A percentile compares a stretch with the other conserved stretches of the same genome.
Evolutionary conservation across 2,329 filamentous ascomycete genomes (phyloP).

Genomic region (Aureobasidium namibiae): DNA sequence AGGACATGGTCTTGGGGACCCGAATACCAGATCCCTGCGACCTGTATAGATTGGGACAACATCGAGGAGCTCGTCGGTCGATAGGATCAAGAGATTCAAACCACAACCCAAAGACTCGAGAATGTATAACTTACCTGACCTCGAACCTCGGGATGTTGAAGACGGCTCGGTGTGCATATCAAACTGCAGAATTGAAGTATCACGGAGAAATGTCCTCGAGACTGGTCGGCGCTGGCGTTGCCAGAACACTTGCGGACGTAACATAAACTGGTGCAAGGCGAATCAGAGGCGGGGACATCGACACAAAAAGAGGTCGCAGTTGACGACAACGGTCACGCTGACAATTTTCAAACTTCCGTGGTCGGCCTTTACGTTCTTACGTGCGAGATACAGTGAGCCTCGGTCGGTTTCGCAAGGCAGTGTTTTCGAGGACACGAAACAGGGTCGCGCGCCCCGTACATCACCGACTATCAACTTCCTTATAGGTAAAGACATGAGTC

Average conservation of each 20-base stretch:
- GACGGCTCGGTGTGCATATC: not conserved
- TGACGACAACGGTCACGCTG: not conserved
- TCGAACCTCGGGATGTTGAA: not conserved
- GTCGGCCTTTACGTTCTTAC: not conserved
- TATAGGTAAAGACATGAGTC: not conserved
- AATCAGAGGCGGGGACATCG: not conserved
- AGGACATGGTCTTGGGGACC: slow-evolving; percentile 5
- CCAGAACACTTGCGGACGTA: not conserved
- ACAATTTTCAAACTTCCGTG: not conserved
- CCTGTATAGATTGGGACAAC: slow-evolving; percentile 4
- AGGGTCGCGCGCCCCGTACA: not conserved
- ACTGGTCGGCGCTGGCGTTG: not conserved
- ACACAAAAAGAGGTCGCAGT: not conserved
- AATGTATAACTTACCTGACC: not conserved
- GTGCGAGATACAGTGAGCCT: not conserved
- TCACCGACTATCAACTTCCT: not conserved
- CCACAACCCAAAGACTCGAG: not conserved
- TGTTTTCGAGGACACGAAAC: not conserved
- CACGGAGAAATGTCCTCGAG: not conserved
- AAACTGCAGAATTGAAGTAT: not conserved
- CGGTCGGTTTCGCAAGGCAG: not conserved
- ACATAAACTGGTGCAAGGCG: not conserved
- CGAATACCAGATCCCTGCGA: not conserved
- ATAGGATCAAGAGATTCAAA: not conserved
- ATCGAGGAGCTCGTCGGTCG: not conserved